These are phyloP conservation scores for Pseudogymnoascus sp. DNA, from an alignment of 2,329 filamentous ascomycete species.

Conservation along the genomic window DNA sequence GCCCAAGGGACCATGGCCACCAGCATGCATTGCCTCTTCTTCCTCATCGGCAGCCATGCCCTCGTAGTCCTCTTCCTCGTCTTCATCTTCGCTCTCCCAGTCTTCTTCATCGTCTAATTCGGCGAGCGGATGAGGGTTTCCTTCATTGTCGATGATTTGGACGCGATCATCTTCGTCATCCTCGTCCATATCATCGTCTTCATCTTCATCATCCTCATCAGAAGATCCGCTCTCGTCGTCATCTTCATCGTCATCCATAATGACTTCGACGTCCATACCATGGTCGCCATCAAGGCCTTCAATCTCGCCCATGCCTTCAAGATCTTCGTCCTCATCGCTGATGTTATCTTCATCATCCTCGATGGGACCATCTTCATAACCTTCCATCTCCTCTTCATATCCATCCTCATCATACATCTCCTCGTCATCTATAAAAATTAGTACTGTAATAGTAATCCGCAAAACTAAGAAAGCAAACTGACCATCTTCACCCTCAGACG, in stretches of 20 bases:
- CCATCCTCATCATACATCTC: constrained; percentile 92
- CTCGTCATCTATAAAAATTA: constrained; percentile 59
- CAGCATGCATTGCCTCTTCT: constrained; percentile 41
- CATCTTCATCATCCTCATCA: constrained; percentile 46
- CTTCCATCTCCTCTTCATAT: constrained; percentile 79
- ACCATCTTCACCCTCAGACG: constrained; percentile 58
- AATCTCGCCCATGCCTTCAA: constrained; percentile 76
- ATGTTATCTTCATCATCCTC: constrained; percentile 77
- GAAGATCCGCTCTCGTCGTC: constrained; percentile 37
- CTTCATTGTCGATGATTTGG: constrained; percentile 57
- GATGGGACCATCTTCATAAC: constrained; percentile 72
- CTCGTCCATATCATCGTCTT: constrained; percentile 53
- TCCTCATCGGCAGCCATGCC: constrained; percentile 43
- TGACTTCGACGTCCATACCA: constrained; percentile 58
- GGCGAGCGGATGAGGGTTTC: constrained; percentile 39
- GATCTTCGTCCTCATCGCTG: constrained; percentile 78
- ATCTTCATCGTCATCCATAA: constrained; percentile 70
- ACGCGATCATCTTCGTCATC: constrained; percentile 46
- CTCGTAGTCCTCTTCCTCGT: constrained; percentile 41
- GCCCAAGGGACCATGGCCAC: constrained; percentile 35
- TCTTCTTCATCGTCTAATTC: constrained; percentile 53
- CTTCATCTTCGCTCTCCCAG: constrained; percentile 56
- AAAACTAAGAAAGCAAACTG: constrained; percentile 16
- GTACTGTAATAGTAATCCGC: constrained; percentile 1
- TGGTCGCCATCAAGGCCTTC: constrained; percentile 62